These are phyloP conservation scores for Didymella keratinophila DNA, from an alignment of 2,329 filamentous ascomycete species.

Conservation along the genomic window DNA sequence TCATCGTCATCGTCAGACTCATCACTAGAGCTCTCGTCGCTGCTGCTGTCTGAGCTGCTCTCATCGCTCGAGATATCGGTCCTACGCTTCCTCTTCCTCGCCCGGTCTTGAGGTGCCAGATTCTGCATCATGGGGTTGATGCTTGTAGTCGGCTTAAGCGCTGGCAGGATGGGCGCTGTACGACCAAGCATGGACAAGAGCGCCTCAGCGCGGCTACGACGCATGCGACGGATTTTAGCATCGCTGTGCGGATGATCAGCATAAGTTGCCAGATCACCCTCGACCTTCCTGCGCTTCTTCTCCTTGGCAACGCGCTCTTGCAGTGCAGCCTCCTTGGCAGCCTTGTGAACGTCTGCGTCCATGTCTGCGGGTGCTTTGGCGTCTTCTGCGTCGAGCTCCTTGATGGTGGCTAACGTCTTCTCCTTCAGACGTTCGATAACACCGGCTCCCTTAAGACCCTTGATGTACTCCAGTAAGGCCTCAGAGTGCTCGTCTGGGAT, in stretches of 20 bases:
- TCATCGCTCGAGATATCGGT: constrained; percentile 43
- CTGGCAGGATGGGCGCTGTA: constrained; percentile 33
- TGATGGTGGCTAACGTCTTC: constrained; percentile 68
- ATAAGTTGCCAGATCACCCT: constrained; percentile 42
- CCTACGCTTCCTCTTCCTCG: constrained; percentile 41
- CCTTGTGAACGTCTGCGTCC: constrained; percentile 44
- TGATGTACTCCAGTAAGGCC: constrained; percentile 78
- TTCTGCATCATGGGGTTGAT: constrained; percentile 29
- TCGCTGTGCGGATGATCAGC: constrained; percentile 37
- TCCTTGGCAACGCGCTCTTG: constrained; percentile 44
- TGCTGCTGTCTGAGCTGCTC: constrained; percentile 45
- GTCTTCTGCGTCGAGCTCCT: constrained; percentile 56
- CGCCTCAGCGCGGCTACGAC: constrained; percentile 43
- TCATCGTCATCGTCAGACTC: constrained; percentile 34
- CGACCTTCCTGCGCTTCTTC: constrained; percentile 40
- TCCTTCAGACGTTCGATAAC: constrained; percentile 71
- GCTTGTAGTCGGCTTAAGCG: constrained; percentile 21
- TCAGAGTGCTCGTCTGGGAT: constrained; percentile 75
- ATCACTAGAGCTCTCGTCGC: constrained; percentile 32
- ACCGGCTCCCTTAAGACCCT: constrained; percentile 77
- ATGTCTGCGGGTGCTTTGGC: constrained; percentile 43
- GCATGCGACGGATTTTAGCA: constrained; percentile 45
- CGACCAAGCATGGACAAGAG: constrained; percentile 42
- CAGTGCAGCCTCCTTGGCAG: constrained; percentile 49
- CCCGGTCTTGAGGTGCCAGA: constrained; percentile 25